phyloP scores from a whole-genome alignment of 1,284 basidiomycete species.

The Tetrapyrgos nigripes region DNA sequence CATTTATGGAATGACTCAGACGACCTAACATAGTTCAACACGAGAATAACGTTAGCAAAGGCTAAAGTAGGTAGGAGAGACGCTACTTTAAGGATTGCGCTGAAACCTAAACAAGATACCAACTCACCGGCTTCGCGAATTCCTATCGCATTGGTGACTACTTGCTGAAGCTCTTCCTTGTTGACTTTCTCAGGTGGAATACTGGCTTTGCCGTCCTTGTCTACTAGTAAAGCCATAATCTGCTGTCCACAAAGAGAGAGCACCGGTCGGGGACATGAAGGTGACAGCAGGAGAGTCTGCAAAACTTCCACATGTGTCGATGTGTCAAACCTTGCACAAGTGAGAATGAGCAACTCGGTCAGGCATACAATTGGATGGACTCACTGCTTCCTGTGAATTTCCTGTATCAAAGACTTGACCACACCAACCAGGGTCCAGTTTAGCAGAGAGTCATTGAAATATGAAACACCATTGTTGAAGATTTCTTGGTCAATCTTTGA shows the following conservation, averaged over 20 bases:
- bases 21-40: too few species aligned
- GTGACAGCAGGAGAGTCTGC: constrained; percentile 66
- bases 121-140: constrained; percentile 44
- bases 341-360: constrained; percentile 3
- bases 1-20: constrained; percentile 21
- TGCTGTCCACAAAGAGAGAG: constrained; percentile 65
- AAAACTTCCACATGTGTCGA: constrained; percentile 64
- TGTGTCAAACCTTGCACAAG: constrained; percentile 37
- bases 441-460: constrained; percentile 73
- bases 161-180: constrained; percentile 50
- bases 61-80: too few species aligned
- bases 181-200: constrained; percentile 31
- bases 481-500: constrained; percentile 69
- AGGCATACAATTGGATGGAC: constrained; percentile 22
- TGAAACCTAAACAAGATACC: not conserved
- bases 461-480: constrained; percentile 76
- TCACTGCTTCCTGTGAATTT: constrained; percentile 66
- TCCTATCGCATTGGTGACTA: constrained; percentile 51
- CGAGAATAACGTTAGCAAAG: too few species aligned
- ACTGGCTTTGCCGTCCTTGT: constrained; percentile 38
- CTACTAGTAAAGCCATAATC: constrained; percentile 57
- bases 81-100: constrained; percentile 1
- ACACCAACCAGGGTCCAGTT: constrained; percentile 83
- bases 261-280: constrained; percentile 69
- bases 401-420: constrained; percentile 64